Conservation (phyloP, 331 rosid genomes). For the Dryas integrifolia region DNA sequence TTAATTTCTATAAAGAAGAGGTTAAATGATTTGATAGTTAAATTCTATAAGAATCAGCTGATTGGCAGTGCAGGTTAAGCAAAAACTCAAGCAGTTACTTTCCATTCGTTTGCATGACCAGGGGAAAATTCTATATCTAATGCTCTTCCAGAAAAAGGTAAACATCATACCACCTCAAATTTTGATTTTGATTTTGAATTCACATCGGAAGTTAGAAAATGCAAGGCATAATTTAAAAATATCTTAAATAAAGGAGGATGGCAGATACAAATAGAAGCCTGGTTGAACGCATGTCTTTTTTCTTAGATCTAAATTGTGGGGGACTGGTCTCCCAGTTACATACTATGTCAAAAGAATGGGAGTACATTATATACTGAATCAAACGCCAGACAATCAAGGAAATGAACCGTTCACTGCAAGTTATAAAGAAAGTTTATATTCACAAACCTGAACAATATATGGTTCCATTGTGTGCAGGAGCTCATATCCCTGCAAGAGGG, state of each 20-base stretch:
- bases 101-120: neutral
- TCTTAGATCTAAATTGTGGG: too few species aligned
- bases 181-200: neutral
- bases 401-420: constrained; percentile 14
- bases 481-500: constrained; percentile 55
- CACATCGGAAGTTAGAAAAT: neutral
- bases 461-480: constrained; percentile 62
- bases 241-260: neutral
- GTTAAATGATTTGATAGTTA: neutral
- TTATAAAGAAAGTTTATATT: constrained; percentile 24
- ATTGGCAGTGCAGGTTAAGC: neutral
- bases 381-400: neutral
- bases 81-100: neutral
- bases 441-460: constrained; percentile 52
- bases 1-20: neutral
- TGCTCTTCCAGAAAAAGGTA: neutral
- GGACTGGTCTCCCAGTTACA: neutral
- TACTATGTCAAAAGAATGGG: neutral
- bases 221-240: neutral
- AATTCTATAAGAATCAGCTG: neutral
- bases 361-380: neutral
- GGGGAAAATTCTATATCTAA: neutral
- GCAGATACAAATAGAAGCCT: neutral
- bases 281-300: neutral
- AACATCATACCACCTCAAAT: neutral